Conservation (phyloP, 2,329 filamentous ascomycete species). For the Myriangium duriaei region DNA sequence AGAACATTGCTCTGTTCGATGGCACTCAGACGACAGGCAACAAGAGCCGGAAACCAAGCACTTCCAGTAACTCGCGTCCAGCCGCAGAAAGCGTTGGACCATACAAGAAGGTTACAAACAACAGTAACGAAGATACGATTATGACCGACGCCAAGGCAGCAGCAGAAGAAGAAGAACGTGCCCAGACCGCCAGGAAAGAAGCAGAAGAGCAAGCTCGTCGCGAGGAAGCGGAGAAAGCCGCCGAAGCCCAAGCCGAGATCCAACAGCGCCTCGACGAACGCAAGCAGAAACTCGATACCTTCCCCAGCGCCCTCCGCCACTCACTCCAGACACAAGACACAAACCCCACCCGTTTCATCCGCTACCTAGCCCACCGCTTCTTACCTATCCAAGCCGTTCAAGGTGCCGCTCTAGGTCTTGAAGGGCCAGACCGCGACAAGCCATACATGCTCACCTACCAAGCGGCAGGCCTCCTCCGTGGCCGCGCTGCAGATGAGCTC, state of each 20-base stretch:
- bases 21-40: constrained; percentile 9
- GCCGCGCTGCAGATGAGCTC: constrained; percentile 7
- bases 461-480: constrained; percentile 12
- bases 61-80: constrained; percentile 1
- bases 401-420: constrained; percentile 9
- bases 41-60: constrained; percentile 14
- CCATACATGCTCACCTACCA: constrained; percentile 14
- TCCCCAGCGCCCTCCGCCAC: constrained; percentile 12
- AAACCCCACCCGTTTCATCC: constrained; percentile 1
- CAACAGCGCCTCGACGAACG: constrained; percentile 2
- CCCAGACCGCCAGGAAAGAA: constrained; percentile 17
- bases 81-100: constrained; percentile 1
- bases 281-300: constrained; percentile 8
- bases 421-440: constrained; percentile 5
- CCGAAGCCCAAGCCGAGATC: constrained; percentile 16
- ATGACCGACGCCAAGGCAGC: constrained; percentile 11
- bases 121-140: constrained; percentile 11
- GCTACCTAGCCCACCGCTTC: constrained; percentile 11
- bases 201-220: constrained; percentile 15
- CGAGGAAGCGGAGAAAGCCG: constrained; percentile 14
- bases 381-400: constrained; percentile 12
- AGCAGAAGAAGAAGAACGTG: constrained; percentile 14
- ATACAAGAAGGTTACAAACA: constrained; percentile 7
- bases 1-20: constrained; percentile 6
- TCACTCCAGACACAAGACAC: constrained; percentile 1